Base-by-base conservation (phyloP, 805 yeast species). In the Kregervanrija pseudodelftensis region DNA sequence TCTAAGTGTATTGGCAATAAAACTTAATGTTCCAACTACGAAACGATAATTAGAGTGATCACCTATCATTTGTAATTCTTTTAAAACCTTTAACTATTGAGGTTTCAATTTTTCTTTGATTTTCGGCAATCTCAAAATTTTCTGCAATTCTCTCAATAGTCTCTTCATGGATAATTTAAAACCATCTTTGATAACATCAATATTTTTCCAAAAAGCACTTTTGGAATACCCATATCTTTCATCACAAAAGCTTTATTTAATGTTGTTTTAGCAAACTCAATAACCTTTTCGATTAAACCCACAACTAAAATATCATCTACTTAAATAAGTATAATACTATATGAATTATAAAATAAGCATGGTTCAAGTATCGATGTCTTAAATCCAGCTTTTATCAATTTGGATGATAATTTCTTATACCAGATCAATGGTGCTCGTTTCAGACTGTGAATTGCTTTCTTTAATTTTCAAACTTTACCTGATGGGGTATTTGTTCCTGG, bases 1-100 rank as follows among this genome's bases (percentile, higher is more conserved):
- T 31, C 45, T 40, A 14, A 43, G 47, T 12, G 49, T 43, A 16
- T 41, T 46, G 4, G 47, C 44, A 11, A 43, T 30, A 16, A 14
- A 48, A 36, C 33, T 11, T 16, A 43, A 30, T 2, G 40, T 36
- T 12, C 51, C 43, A 14, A 45, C 38, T 3, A 43, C 16, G 33
- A 36, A 32, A 32, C 47, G 28, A 16, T 37, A 48, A 31, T 33
- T 12, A 5, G 13, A 11, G 22, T 39, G 39, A 15, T 40, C 38
- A 17, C 40, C 33, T 4, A 11, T 14, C 17, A 8, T 12, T 16
- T 28, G 16, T 16, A 33, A 32, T 33, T 30, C 14, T 14, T n/a
- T 37, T 34, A 12, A 42, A 40, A 10, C 36, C 17, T 16, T 44
- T 44, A 11, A 5, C 30, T 10, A 42, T 30, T 13, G 45, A 32